These are phyloP conservation scores for Spiraea crenata DNA, from an alignment of 331 rosid genomes.

Conservation along the genomic window DNA sequence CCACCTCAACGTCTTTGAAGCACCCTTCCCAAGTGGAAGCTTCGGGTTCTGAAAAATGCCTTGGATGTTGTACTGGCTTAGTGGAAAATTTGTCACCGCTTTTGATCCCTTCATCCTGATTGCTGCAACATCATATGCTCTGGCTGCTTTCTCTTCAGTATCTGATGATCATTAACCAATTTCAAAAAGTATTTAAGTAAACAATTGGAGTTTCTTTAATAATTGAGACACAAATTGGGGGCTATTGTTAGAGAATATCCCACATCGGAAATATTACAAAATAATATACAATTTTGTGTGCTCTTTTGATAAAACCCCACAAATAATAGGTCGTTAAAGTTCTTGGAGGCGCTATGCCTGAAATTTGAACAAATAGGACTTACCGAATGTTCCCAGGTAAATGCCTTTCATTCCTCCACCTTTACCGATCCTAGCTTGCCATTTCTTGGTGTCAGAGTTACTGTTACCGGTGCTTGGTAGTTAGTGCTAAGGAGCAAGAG, in stretches of 20 bases:
- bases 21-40: slow-evolving; percentile 30
- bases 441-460: slow-evolving; percentile 11
- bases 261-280: no score
- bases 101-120: slow-evolving; percentile 17
- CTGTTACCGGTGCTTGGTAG: background rate
- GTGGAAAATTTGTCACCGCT: slow-evolving; percentile 24
- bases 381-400: slow-evolving; percentile 37
- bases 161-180: slow-evolving; percentile 5
- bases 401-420: slow-evolving; percentile 22
- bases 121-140: slow-evolving; percentile 34
- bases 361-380: background rate
- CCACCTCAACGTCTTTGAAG: slow-evolving; percentile 16
- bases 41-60: slow-evolving; percentile 8
- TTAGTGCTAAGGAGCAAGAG: background rate
- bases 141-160: slow-evolving; percentile 35
- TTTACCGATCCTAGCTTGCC: slow-evolving; percentile 37
- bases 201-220: no score
- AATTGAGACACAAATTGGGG: no score
- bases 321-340: no score
- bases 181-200: no score
- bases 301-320: no score
- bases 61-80: slow-evolving; percentile 19
- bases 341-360: no score
- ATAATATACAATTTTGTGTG: no score
- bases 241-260: no score